Base-by-base conservation (phyloP, 23 red algal species). In the Chondrus crispus region DNA sequence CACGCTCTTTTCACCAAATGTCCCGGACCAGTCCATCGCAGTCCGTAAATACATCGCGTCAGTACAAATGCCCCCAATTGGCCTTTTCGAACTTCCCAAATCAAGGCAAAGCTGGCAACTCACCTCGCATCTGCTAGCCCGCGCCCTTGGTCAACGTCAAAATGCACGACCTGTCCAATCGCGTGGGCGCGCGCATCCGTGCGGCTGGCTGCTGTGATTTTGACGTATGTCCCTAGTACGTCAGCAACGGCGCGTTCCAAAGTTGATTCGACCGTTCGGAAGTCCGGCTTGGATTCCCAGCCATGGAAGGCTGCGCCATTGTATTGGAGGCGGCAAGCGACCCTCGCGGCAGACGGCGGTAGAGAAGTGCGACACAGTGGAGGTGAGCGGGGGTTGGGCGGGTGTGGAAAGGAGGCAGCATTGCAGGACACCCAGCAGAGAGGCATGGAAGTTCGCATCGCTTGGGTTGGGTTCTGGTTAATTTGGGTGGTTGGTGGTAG, bases 151-250 rank as follows among this genome's bases (percentile, higher is more conserved):
- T 22, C 60, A 77, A 48, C 22, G 43, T 77, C 71, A 77, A 77
- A 77, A 77, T 77, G 71, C 37, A 77, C 13, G 7, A 38, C 38
- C 19, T 77, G 71, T 8, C 71, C 71, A 9, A 77, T 14, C 38
- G 71, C 71, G 43, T 77, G 71, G 16, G 71, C 71, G 71, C 71
- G 29, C 9, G 71, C 71, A 44, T 77, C 71, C n/a, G 71, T 77
- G 20, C 71, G 71, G 38, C 71, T 77, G 8, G 71, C 71, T 9
- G 71, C 71, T n/a, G 37, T 42, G 12, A 77, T 48, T 7, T 9
- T n/a, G 9, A 77, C 44, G 71, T 20, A 37, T 10, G 10, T 76
- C 7, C 26, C 13, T 7, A 24, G 24, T 20, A 77, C 13, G 13
- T 46, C 71, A 48, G 8, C 9, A 26, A 77, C 10, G 22, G 71